phyloP scores from a whole-genome alignment of 495 filamentous ascomycete species.

The Penicillium salamii region DNA sequence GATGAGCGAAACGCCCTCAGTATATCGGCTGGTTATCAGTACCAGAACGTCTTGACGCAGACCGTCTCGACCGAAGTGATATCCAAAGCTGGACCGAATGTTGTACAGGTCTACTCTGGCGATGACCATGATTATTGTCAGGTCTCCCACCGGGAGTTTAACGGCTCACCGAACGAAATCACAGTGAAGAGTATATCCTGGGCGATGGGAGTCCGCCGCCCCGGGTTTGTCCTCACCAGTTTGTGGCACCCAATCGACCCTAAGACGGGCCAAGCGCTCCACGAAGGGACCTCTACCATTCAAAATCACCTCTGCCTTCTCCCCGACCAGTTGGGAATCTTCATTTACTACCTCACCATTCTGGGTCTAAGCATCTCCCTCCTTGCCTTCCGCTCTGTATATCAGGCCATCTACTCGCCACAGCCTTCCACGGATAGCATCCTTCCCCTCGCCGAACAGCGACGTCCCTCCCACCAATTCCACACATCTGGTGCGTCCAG shows the following conservation, averaged over 20 bases:
- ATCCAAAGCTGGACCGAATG: conserved; percentile 68
- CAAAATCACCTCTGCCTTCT: conserved; percentile 90
- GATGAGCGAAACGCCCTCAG: conserved; percentile 77
- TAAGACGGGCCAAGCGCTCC: conserved; percentile 53
- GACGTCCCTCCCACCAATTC: conserved; percentile 17
- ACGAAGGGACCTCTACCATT: conserved; percentile 52
- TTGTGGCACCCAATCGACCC: conserved; percentile 85
- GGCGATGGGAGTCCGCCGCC: conserved; percentile 93
- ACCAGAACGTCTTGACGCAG: conserved; percentile 86
- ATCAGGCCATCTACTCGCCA: conserved; percentile 35
- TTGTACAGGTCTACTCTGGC: conserved; percentile 78
- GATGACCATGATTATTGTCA: conserved; percentile 99
- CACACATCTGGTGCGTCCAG: conserved; percentile 39
- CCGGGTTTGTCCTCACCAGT: conserved; percentile 84
- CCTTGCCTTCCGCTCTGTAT: conserved; percentile 59
- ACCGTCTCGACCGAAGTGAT: conserved; percentile 70
- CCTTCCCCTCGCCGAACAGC: conserved; percentile 39
- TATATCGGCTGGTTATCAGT: conserved; percentile 80
- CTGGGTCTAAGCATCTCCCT: conserved; percentile 56
- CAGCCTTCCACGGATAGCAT: conserved; percentile 17
- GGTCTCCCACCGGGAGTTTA: conserved; percentile 67
- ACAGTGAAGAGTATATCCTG: conserved; percentile 92
- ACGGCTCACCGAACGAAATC: conserved; percentile 72
- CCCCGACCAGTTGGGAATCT: conserved; percentile 80
- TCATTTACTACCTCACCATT: conserved; percentile 69